Base-by-base conservation (phyloP, 768 basidiomycete genomes). In the Psilocybe subaeruginosa region DNA sequence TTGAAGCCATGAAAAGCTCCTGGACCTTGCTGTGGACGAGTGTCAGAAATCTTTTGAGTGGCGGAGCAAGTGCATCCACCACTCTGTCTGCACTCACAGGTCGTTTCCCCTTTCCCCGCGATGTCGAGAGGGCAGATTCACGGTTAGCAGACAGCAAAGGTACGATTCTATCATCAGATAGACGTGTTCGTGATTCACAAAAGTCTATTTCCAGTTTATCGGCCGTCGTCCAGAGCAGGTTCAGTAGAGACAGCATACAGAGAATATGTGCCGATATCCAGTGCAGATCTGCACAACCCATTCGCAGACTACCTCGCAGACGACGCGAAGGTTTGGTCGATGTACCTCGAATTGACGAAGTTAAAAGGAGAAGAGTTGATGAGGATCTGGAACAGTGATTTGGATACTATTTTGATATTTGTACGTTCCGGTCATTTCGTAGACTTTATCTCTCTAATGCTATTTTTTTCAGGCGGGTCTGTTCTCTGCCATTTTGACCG, bases 401-500 rank as follows among this genome's bases (percentile, higher is more conserved):
- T 64, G 52, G 63, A 64, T 23, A 64, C 63, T 1, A 64, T 64
- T 14, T 60, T 64, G 43, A 64, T 64, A 55, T 64, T 61, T 29
- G 56, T 56, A 43, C 19, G 67, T 61, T 30, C 19, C 16, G 33
- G 14, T 30, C 3, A 5, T 16, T 23, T 37, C 14, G n/a, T 17
- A 2, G 9, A 30, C 4, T 30, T 54, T 30, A 8, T 43, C 11
- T 7, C 46, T 35, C 12, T 55, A 6, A 23, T 30, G 19, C 9
- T 33, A 9, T 19, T 19, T 31, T 39, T 29, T 37, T 6, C n/a
- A 69, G 68, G 68, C 68, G 49, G 68, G 66, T 60, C 58, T 69
- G 51, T 69, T 69, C 56, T 67, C 68, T 27, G 66, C 66, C n/a
- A 62, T 69, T 47, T 56, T 69, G 33, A 60, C 66, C 0, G 65